Base-by-base conservation (phyloP, 495 filamentous ascomycete genomes). In the Xylaria telfairii region DNA sequence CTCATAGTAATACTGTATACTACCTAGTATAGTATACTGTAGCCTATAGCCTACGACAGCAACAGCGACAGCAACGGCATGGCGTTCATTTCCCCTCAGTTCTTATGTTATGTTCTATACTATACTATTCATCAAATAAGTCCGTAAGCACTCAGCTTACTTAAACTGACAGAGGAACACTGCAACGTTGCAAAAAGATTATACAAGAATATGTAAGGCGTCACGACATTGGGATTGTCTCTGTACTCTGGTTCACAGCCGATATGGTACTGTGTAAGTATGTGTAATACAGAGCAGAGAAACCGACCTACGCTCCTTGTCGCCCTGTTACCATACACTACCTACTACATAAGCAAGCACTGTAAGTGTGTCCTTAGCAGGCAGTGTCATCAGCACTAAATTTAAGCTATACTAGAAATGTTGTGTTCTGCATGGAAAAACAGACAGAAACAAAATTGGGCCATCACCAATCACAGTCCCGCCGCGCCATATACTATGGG, bases 351-450 rank as follows among this genome's bases (percentile, higher is more conserved):
- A n/a, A n/a, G n/a, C n/a, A n/a, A n/a, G n/a, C n/a, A n/a, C n/a
- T n/a, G n/a, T n/a, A n/a, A n/a, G n/a, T n/a, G n/a, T n/a, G n/a
- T n/a, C n/a, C n/a, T n/a, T n/a, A n/a, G n/a, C 32, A 21, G 15
- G 13, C n/a, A 61, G n/a, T 63, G 57, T 46, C 42, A 37, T 65
- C 62, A 65, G 62, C 62, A 65, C 62, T 65, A 65, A n/a, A 51
- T 49, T 49, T 65, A 49, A 17, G 62, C 13, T 28, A 13, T 6
- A 61, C 26, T 13, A 4, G n/a, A 39, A 39, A 1, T 7, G 3
- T 37, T 34, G 37, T 26, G 57, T 41, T 37, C 57, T 61, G 57
- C 37, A 61, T 61, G 57, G 34, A 19, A 41, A 61, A 41, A 61
- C 37, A 61, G 17, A 19, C 34, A 41, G 37, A 42, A 62, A 62